Percentiles rank a stretch among this genome's conserved stretches.
Evolutionary conservation across 345 rosid genomes (phyloP).

Genomic region (Syzygium aqueum): DNA sequence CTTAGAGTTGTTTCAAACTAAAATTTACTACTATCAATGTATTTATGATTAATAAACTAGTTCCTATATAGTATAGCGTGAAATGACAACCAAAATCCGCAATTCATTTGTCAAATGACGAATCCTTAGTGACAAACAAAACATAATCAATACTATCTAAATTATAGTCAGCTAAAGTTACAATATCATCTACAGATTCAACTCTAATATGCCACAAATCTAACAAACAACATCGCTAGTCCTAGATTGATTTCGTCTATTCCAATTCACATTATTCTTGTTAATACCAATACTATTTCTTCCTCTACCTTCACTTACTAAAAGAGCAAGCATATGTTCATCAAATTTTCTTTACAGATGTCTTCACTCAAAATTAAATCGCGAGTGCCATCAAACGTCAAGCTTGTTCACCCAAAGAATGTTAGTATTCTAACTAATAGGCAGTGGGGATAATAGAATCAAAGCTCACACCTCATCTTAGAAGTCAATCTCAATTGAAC

Average conservation of each 20-base stretch:
- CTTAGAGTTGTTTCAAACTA: not conserved
- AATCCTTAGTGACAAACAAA: not conserved
- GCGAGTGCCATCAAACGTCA: no score
- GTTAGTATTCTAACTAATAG: no score
- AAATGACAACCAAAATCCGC: not conserved
- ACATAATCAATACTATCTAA: accelerated
- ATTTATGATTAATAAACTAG: not conserved
- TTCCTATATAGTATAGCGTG: not conserved
- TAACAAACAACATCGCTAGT: not conserved
- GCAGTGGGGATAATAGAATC: no score
- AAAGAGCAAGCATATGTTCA: not conserved
- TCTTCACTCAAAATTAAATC: not conserved
- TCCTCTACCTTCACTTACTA: not conserved
- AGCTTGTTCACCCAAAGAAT: no score
- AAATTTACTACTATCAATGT: not conserved
- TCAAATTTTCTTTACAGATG: not conserved
- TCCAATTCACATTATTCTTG: not conserved
- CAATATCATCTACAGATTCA: not conserved
- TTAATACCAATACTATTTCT: no score
- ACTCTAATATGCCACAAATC: not conserved
- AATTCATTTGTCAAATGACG: not conserved
- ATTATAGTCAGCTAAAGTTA: not conserved
- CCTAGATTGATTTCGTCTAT: not conserved
- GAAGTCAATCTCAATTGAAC: no score
- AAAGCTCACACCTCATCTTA: no score